Evolutionary conservation across 2,329 filamentous ascomycete species (phyloP).

Genomic region (Fusarium sp.): DNA sequence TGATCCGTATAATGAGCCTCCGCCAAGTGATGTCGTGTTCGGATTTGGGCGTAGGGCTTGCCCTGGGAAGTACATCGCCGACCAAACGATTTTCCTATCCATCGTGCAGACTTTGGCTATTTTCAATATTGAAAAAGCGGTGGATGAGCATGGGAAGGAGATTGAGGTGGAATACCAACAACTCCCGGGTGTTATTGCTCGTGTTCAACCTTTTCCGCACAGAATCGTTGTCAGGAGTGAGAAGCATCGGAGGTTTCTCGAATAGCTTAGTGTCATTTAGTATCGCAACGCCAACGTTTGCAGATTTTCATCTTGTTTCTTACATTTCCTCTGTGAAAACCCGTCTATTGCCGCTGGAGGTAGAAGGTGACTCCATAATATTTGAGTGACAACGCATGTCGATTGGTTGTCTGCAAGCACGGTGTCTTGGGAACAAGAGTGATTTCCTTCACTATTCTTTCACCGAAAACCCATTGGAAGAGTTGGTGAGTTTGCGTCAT

Average conservation of each 20-base stretch:
- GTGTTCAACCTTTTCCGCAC: slow-evolving; percentile 15
- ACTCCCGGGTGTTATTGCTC: slow-evolving; percentile 26
- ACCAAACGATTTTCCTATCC: slow-evolving; percentile 52
- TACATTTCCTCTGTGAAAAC: too few species aligned
- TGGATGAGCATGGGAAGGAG: slow-evolving; percentile 53
- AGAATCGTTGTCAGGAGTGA: neutral
- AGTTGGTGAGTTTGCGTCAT: neutral
- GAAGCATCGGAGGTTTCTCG: neutral
- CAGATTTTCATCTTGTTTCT: too few species aligned
- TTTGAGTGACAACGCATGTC: too few species aligned
- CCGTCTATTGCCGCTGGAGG: too few species aligned
- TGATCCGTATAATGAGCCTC: slow-evolving; percentile 45
- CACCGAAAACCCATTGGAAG: slow-evolving; percentile 1
- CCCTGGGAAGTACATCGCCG: slow-evolving; percentile 54
- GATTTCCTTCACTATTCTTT: neutral
- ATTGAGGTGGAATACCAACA: slow-evolving; percentile 45
- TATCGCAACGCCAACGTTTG: too few species aligned
- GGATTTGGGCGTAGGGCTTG: slow-evolving; percentile 58
- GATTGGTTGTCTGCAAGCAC: too few species aligned
- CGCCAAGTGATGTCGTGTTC: slow-evolving; percentile 50
- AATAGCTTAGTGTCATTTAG: neutral
- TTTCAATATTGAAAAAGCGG: slow-evolving; percentile 57
- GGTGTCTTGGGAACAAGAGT: neutral
- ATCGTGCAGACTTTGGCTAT: slow-evolving; percentile 62
- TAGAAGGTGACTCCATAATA: too few species aligned